Evolutionary conservation across 2,329 filamentous ascomycete species (phyloP), one percentile per base, ranked within the genome.

Genomic region (Bipolaris zeicola): DNA sequence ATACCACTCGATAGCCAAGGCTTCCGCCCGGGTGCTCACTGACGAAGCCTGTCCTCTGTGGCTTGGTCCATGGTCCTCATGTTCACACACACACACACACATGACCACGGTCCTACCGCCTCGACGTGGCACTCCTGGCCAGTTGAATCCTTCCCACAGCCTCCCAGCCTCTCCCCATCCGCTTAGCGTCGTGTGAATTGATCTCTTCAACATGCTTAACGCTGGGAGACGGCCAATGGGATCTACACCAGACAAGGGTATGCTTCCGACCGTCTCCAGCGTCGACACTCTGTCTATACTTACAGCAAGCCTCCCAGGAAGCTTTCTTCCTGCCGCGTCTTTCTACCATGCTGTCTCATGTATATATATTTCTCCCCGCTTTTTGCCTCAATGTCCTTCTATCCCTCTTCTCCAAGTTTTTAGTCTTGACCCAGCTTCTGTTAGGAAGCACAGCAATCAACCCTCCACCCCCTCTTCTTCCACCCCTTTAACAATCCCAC

Each of bases 1-100:
- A 11, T 45, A 34, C 47, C 31, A 61, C 58, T 64, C 45, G 60
- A 46, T 18, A 39, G 50, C 55, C 34, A 60, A 47, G 48, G 31
- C 11, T 6, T 18, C 50, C 28, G 39, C 42, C 10, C 20, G 42
- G 20, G 28, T 47, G n/a, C 33, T 46, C 24, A 53, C 49, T 28
- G 45, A 33, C 8, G 34, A 57, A n/a, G 47, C 22, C 14, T 37
- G 33, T 39, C 3, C n/a, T 46, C 18, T 16, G 52, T 54, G 53
- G 52, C 53, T 55, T 59, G 18, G 22, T 28, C 26, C 49, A 20
- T 34, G 33, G 33, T 36, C 34, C 41, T 39, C 47, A 42, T 55
- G 39, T 31, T 54, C 38, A 45, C 31, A 56, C 26, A 50, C 34
- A 49, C 38, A 45, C 31, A 56, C 33, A 43, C 50, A 52, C 39